Evolutionary conservation across 2,329 filamentous ascomycete species (phyloP).

Genomic region (Hypoxylon sp.): DNA sequence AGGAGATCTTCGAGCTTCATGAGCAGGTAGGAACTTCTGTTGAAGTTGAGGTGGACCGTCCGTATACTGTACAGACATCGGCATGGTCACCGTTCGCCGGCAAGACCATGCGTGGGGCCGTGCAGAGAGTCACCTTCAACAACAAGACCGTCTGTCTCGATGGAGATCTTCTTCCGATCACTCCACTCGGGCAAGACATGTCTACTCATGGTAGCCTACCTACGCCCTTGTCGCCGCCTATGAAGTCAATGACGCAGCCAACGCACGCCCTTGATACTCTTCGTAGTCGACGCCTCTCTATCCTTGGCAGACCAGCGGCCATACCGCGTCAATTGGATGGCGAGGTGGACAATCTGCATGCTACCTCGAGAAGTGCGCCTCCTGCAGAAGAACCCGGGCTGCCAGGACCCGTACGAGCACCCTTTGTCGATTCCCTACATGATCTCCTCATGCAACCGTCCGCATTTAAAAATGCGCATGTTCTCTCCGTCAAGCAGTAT

Average conservation of each 20-base stretch:
- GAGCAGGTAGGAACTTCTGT: slow-evolving; percentile 80
- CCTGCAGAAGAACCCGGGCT: slow-evolving; percentile 62
- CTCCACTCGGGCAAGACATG: slow-evolving; percentile 78
- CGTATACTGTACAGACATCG: slow-evolving; percentile 68
- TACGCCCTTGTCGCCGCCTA: slow-evolving; percentile 66
- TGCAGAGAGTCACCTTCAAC: slow-evolving; percentile 82
- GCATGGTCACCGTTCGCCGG: slow-evolving; percentile 81
- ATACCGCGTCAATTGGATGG: slow-evolving; percentile 55
- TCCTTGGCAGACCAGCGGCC: slow-evolving; percentile 46
- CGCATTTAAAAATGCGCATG: slow-evolving; percentile 88
- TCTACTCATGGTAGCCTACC: slow-evolving; percentile 72
- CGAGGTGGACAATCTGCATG: slow-evolving; percentile 48
- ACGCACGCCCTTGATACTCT: slow-evolving; percentile 55
- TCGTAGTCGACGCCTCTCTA: slow-evolving; percentile 53
- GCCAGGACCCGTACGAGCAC: slow-evolving; percentile 63
- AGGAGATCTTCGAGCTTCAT: slow-evolving; percentile 84
- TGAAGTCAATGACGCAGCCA: slow-evolving; percentile 64
- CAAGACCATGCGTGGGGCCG: slow-evolving; percentile 75
- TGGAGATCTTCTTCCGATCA: slow-evolving; percentile 70
- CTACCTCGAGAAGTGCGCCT: slow-evolving; percentile 44
- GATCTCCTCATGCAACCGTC: slow-evolving; percentile 81
- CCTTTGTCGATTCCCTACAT: slow-evolving; percentile 72
- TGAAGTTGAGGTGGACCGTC: slow-evolving; percentile 81
- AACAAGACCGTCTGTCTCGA: slow-evolving; percentile 81
- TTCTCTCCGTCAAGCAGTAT: slow-evolving; percentile 94